A percentile compares a stretch with the other conserved stretches of the same genome.
These are phyloP conservation scores for Setaria viridis DNA, from an alignment of 202 grass and related monocot genomes.

Conservation along the genomic window DNA sequence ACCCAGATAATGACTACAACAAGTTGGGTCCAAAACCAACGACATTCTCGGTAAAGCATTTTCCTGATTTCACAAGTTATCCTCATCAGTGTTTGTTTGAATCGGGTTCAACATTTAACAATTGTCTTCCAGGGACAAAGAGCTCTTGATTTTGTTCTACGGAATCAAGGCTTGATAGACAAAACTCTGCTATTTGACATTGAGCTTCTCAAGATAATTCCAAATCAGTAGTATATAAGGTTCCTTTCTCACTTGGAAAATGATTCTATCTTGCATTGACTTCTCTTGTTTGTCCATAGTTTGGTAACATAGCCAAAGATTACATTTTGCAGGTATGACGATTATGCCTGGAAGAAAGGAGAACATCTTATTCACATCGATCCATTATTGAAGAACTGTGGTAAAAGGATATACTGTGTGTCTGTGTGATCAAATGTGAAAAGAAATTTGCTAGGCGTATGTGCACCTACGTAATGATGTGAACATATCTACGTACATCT, in stretches of 20 bases:
- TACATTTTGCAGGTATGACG: constrained; percentile 22
- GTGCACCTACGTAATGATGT: background rate
- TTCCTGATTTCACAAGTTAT: background rate
- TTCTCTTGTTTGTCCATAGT: background rate
- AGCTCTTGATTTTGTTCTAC: constrained; percentile 91
- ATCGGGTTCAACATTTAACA: background rate
- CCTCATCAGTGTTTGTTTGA: background rate
- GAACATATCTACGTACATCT: background rate
- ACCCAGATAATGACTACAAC: constrained; percentile 80
- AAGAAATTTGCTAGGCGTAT: background rate
- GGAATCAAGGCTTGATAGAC: constrained; percentile 95
- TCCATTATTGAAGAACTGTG: background rate
- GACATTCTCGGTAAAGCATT: constrained; percentile 76
- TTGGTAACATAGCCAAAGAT: background rate
- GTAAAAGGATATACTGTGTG: constrained; percentile 17
- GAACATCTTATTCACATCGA: background rate
- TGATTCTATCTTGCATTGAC: background rate
- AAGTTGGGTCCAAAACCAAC: constrained; percentile 85
- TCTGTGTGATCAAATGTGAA: background rate
- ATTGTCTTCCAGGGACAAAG: constrained; percentile 81
- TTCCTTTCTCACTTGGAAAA: constrained; percentile 15
- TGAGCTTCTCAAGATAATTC: constrained; percentile 85
- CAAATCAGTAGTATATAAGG: constrained; percentile 48
- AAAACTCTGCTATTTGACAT: constrained; percentile 99
- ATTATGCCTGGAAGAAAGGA: background rate